Conservation (phyloP, 768 basidiomycete genomes). For the Tulasnella sp. region DNA sequence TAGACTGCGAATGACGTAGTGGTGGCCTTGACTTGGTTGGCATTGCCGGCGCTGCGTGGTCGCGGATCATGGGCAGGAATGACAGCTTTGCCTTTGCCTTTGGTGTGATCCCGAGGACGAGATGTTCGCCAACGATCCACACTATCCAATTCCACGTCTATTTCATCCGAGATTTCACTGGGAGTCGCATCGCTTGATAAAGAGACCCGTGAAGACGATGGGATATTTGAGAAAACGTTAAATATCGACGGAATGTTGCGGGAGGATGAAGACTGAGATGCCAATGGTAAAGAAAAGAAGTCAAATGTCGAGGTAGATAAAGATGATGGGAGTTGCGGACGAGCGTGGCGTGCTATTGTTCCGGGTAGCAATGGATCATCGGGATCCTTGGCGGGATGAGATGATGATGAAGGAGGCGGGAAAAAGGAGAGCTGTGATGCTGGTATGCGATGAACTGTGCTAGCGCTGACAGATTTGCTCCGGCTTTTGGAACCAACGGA, state of each 20-base stretch:
- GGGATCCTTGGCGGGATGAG: not conserved
- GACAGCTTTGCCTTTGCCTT: no score
- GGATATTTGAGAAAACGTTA: not conserved
- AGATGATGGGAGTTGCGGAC: not conserved
- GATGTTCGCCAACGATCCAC: slow-evolving; percentile 1
- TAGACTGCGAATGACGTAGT: no score
- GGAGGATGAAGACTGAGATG: slow-evolving; percentile 1
- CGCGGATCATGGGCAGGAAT: no score
- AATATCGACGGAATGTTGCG: slow-evolving; percentile 6
- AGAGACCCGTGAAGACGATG: not conserved
- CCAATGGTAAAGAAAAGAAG: not conserved
- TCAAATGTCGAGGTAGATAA: not conserved
- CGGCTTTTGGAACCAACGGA: not conserved
- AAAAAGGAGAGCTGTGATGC: slow-evolving; percentile 15
- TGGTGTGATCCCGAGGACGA: no score
- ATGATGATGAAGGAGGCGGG: slow-evolving; percentile 2
- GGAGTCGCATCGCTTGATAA: slow-evolving; percentile 9
- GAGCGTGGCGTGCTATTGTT: not conserved
- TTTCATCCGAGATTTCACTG: slow-evolving; percentile 4
- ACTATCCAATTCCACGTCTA: slow-evolving; percentile 4
- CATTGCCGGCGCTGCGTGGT: no score
- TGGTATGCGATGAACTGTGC: slow-evolving; percentile 9
- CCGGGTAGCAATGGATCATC: not conserved
- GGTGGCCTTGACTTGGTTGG: no score
- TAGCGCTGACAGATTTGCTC: not conserved